These are phyloP conservation scores for Diaporthe ilicicola DNA, from an alignment of 2,329 filamentous ascomycete genomes.

Conservation along the genomic window DNA sequence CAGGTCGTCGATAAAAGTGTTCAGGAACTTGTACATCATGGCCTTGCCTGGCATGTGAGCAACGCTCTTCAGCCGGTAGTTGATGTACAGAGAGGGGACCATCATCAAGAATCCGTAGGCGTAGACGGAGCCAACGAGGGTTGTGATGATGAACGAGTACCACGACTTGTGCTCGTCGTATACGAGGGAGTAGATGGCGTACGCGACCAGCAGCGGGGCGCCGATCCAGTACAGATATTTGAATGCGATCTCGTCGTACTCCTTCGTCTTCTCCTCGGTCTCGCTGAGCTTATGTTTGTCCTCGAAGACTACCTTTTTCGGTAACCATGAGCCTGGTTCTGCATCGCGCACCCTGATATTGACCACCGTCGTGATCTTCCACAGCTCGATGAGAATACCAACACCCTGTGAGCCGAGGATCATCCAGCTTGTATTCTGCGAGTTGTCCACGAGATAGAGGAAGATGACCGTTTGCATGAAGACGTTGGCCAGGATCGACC, in stretches of 20 bases:
- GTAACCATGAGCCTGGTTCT: conserved; percentile 73
- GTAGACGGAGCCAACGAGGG: conserved; percentile 94
- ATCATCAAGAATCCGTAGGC: conserved; percentile 99
- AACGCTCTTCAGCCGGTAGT: conserved; percentile 94
- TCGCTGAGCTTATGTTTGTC: conserved; percentile 97
- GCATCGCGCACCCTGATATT: conserved; percentile 82
- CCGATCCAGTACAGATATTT: conserved; percentile 93
- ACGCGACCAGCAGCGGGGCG: conserved; percentile 87
- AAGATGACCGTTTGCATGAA: conserved; percentile 98
- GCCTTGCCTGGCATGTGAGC: conserved; percentile 97
- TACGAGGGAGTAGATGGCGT: conserved; percentile 88
- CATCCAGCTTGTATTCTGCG: conserved; percentile 98
- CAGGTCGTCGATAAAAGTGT: conserved; percentile 98
- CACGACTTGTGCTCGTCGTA: conserved; percentile 98
- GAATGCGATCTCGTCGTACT: conserved; percentile 98
- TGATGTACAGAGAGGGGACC: conserved; percentile 97
- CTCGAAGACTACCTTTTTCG: conserved; percentile 85
- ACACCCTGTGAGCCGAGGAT: conserved; percentile 93
- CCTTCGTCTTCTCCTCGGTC: conserved; percentile 96
- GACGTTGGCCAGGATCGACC: conserved; percentile 95
- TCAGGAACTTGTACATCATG: conserved; percentile 98
- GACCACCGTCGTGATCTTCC: conserved; percentile 97
- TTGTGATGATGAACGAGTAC: conserved; percentile 96
- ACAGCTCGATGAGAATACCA: conserved; percentile 74
- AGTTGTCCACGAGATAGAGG: conserved; percentile 96